phyloP scores from a whole-genome alignment of 1,139 yeast genomes.

The Meyerozyma athensensis region DNA sequence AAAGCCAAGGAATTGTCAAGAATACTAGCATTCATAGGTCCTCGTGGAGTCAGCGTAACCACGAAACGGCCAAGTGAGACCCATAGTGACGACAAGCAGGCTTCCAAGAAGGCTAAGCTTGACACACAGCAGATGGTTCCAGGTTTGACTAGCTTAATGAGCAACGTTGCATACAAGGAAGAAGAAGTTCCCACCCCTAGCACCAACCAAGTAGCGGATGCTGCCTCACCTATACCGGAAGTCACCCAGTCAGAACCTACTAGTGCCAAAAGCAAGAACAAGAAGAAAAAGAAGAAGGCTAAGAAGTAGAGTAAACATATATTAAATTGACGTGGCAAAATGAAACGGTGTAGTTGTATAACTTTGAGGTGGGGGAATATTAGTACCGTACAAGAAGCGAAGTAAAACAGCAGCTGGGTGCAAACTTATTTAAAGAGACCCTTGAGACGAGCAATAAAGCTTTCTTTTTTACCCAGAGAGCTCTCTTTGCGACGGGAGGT shows the following conservation, averaged over 20 bases:
- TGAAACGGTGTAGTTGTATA: neutral
- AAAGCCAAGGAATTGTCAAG: conserved; percentile 77
- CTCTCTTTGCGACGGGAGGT: conserved; percentile 6
- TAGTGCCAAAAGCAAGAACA: conserved; percentile 14
- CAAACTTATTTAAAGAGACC: conserved; percentile 26
- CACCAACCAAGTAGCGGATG: neutral
- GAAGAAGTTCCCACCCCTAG: neutral
- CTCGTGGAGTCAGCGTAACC: conserved; percentile 56
- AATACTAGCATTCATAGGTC: conserved; percentile 78
- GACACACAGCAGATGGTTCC: conserved; percentile 18
- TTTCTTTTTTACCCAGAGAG: conserved; percentile 19
- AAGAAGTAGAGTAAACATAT: conserved; percentile 14
- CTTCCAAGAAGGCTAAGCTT: conserved; percentile 7
- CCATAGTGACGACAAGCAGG: conserved; percentile 6
- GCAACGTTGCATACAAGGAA: conserved; percentile 17
- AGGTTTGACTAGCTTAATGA: conserved; percentile 41
- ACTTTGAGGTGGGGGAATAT: conserved; percentile 6
- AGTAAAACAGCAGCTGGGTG: conserved; percentile 3
- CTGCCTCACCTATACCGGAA: conserved; percentile 1
- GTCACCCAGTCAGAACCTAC: neutral
- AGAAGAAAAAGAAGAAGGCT: conserved; percentile 22
- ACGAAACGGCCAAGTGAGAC: conserved; percentile 15
- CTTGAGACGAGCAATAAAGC: conserved; percentile 29
- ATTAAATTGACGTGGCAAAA: conserved; percentile 3
- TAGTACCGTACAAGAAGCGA: conserved; percentile 7